These are phyloP conservation scores for Russula emetica DNA, from an alignment of 768 basidiomycete genomes.

Conservation along the genomic window DNA sequence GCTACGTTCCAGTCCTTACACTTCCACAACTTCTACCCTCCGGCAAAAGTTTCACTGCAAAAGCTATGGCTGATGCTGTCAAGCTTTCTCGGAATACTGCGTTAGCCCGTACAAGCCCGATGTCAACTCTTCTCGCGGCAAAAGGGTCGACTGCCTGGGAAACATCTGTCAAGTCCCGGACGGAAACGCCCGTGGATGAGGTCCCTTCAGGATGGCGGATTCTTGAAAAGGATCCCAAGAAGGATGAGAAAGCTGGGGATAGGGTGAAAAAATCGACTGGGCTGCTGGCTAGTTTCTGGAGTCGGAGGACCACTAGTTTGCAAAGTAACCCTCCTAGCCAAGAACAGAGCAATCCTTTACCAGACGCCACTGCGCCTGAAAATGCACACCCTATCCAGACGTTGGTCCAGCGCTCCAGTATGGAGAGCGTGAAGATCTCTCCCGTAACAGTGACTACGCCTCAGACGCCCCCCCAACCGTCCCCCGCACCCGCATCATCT, in stretches of 20 bases:
- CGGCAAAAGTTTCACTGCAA: constrained; percentile 51
- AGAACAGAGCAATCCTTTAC: background rate
- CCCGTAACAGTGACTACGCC: constrained; percentile 7
- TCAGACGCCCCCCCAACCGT: background rate
- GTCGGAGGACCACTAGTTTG: constrained; percentile 37
- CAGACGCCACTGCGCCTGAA: constrained; percentile 5
- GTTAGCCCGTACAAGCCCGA: constrained; percentile 54
- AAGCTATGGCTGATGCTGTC: constrained; percentile 56
- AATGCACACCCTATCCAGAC: background rate
- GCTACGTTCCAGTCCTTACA: constrained; percentile 48
- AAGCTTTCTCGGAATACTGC: constrained; percentile 59
- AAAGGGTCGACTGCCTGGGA: constrained; percentile 80
- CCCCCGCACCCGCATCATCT: background rate
- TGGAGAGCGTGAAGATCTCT: constrained; percentile 10
- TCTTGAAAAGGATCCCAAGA: constrained; percentile 50
- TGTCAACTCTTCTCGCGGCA: constrained; percentile 62
- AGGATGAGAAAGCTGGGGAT: constrained; percentile 40
- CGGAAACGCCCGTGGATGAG: constrained; percentile 50
- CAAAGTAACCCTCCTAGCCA: background rate
- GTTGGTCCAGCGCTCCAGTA: constrained; percentile 4
- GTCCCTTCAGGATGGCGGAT: constrained; percentile 71
- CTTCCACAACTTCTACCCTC: constrained; percentile 51
- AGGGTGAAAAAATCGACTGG: constrained; percentile 51
- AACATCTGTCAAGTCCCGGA: constrained; percentile 52
- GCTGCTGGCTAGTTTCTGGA: constrained; percentile 67